These are phyloP conservation scores for Bombardia bombarda DNA, from an alignment of 495 filamentous ascomycete species.

Conservation along the genomic window DNA sequence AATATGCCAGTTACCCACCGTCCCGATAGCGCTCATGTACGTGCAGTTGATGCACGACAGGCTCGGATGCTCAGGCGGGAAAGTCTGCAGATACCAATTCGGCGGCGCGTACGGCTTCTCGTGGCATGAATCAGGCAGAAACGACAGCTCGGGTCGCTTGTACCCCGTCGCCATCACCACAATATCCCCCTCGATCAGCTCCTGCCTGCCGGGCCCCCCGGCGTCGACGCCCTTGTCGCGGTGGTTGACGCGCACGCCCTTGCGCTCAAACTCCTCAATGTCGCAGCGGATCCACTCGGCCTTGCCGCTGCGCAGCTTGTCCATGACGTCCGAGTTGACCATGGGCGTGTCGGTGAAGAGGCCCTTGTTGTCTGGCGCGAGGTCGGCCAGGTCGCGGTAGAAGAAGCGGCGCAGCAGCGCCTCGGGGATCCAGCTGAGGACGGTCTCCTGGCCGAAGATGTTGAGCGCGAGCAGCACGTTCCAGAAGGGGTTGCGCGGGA, in stretches of 20 bases:
- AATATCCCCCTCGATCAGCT: constrained; percentile 60
- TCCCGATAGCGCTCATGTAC: constrained; percentile 73
- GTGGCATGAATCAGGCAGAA: constrained; percentile 66
- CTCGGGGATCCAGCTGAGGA: constrained; percentile 71
- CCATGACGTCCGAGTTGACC: constrained; percentile 75
- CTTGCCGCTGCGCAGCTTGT: constrained; percentile 66
- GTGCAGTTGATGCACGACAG: constrained; percentile 78
- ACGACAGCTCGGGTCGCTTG: constrained; percentile 60
- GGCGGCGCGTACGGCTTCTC: constrained; percentile 64
- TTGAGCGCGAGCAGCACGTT: constrained; percentile 70
- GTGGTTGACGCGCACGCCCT: constrained; percentile 61
- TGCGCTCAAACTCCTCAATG: constrained; percentile 55
- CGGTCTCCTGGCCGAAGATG: constrained; percentile 69
- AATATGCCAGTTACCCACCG: constrained; percentile 79
- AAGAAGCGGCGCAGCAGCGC: constrained; percentile 67
- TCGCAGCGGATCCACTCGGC: constrained; percentile 78
- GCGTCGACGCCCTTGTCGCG: constrained; percentile 65
- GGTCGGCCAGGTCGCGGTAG: constrained; percentile 73
- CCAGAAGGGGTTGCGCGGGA: constrained; percentile 68
- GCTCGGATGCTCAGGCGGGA: constrained; percentile 57
- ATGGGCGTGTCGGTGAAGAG: constrained; percentile 79
- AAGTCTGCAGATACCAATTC: constrained; percentile 82
- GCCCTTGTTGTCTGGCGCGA: constrained; percentile 61
- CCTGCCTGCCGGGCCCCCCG: constrained; percentile 58
- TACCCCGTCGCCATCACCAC: constrained; percentile 81